phyloP scores from a whole-genome alignment of 2,329 filamentous ascomycete species.

The Cryphonectria carpinicola region DNA sequence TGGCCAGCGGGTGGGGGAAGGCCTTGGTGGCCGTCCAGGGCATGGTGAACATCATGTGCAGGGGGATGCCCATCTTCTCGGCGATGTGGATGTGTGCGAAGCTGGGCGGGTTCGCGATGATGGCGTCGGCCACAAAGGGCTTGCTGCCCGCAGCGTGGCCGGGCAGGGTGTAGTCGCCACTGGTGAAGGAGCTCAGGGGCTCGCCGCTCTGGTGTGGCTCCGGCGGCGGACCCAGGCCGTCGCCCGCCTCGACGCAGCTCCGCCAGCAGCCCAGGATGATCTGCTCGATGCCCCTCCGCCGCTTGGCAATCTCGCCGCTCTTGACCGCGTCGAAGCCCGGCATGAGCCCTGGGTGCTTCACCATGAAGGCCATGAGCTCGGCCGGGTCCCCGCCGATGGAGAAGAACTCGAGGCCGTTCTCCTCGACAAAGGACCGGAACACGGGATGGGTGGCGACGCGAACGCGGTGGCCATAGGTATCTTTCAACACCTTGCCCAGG shows the following conservation, averaged over 20 bases:
- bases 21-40: conserved; percentile 85
- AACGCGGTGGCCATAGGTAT: conserved; percentile 71
- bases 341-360: conserved; percentile 85
- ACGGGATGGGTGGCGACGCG: conserved; percentile 73
- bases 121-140: conserved; percentile 83
- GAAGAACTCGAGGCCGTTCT: conserved; percentile 76
- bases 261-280: conserved; percentile 87
- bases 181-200: conserved; percentile 47
- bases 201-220: conserved; percentile 52
- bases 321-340: conserved; percentile 77
- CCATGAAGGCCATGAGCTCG: conserved; percentile 87
- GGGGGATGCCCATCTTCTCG: conserved; percentile 73
- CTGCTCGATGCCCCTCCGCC: conserved; percentile 74
- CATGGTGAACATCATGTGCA: conserved; percentile 95
- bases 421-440: conserved; percentile 70
- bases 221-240: conserved; percentile 60
- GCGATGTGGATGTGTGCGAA: conserved; percentile 78
- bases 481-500: conserved; percentile 66
- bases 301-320: conserved; percentile 75
- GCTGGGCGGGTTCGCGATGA: conserved; percentile 78
- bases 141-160: conserved; percentile 46
- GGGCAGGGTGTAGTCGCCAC: conserved; percentile 45
- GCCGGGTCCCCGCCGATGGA: conserved; percentile 76
- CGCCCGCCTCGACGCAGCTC: conserved; percentile 79
- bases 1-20: conserved; percentile 85